Base-by-base conservation (phyloP, 306 rosid genomes). In the Trifolium pratense region DNA sequence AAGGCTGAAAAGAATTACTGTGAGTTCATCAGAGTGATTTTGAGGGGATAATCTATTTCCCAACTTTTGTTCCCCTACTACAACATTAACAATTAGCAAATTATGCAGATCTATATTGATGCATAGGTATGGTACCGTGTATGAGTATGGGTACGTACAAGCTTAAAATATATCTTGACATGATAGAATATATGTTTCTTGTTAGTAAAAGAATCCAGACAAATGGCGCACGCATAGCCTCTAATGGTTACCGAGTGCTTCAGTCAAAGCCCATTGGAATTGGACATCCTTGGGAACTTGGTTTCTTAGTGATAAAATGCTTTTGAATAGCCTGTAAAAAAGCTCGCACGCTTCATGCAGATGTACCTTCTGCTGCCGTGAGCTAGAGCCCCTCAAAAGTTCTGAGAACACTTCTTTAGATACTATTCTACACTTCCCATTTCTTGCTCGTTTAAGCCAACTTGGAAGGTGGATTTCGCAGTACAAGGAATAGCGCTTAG, bases 391-490 rank as follows among this genome's bases (percentile, higher is more conserved):
- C 77, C 57, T 84, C 87, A 89, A 84, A 83, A 95, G 95, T 61
- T 95, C 97, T n/a, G 86, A 70, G 75, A 88, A 95, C 70, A 91
- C 94, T 79, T 95, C 99, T 84, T 90, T 91, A 49, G 99, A 91
- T 76, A 95, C 77, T 70, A 95, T 92, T 83, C 97, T 91, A 86
- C 96, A 84, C 88, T 90, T 95, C 65, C 97, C 99, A 76, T 95
- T 94, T 86, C 99, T 89, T 17, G 99, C 99, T 74, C 99, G 95
- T 81, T 95, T 95, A 70, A 91, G 97, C 97, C 99, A 95, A 76
- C 97, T 95, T 40, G 99, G 99, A 60, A 91, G 90, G 84, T 95
- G 99, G 71, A 71, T 85, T 53, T 95, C 97, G 64, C 99, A 95
- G 77, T 95, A 95, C 75, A 91, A 81, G 46, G 76, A 86, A 88